These are phyloP conservation scores for Colletotrichum filicis DNA, from an alignment of 2,329 filamentous ascomycete genomes.

Conservation along the genomic window DNA sequence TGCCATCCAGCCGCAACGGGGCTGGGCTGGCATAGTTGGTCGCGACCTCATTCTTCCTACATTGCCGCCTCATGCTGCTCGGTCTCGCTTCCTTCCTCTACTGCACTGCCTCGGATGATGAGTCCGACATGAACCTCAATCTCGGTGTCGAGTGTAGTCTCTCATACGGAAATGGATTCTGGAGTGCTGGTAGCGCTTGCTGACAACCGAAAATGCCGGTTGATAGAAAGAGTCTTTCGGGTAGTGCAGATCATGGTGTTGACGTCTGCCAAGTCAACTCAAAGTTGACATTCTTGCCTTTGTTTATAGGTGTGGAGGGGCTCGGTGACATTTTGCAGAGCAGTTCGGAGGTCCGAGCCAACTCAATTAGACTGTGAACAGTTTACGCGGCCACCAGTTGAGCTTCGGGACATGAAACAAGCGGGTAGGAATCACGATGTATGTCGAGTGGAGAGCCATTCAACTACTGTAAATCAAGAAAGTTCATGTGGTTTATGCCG, in stretches of 20 bases:
- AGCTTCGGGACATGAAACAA: background rate
- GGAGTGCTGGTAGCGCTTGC: background rate
- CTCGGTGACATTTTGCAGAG: background rate
- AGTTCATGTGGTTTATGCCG: background rate
- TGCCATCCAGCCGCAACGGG: background rate
- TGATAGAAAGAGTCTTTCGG: background rate
- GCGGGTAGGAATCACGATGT: background rate
- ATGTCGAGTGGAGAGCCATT: background rate
- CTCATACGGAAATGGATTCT: too few relatives aligned
- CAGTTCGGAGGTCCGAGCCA: background rate
- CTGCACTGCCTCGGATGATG: background rate
- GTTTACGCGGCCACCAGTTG: background rate
- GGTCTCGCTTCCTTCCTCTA: background rate
- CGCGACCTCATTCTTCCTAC: background rate
- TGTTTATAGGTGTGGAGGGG: background rate
- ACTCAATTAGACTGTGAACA: background rate
- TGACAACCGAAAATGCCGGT: background rate
- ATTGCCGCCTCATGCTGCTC: too few relatives aligned
- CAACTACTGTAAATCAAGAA: background rate
- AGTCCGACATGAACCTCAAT: background rate
- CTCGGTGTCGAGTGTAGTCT: background rate
- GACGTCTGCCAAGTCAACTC: constrained; percentile 5
- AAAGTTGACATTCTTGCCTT: background rate
- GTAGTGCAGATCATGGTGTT: background rate
- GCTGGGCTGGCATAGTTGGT: background rate